phyloP scores from a whole-genome alignment of 1,139 yeast genomes.

The Yamadazyma triangularis region DNA sequence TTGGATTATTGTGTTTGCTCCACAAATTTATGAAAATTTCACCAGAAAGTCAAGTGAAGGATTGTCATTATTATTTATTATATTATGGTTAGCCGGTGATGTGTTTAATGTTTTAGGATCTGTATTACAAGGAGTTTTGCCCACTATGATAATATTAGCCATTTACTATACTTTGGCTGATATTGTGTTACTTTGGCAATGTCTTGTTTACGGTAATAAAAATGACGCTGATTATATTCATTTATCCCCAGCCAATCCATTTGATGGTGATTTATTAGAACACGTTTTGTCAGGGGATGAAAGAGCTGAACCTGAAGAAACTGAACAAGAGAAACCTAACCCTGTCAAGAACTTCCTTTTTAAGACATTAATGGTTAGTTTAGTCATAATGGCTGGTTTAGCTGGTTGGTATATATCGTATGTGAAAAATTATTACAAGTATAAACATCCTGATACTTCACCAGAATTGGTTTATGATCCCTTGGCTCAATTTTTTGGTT shows the following conservation, averaged over 20 bases:
- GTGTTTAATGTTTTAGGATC: constrained; percentile 90
- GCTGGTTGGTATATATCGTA: constrained; percentile 82
- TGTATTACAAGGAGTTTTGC: constrained; percentile 78
- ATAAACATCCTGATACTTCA: constrained; percentile 22
- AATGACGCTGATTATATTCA: constrained; percentile 70
- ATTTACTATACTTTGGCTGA: constrained; percentile 91
- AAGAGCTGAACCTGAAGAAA: constrained; percentile 14
- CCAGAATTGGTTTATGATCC: constrained; percentile 56
- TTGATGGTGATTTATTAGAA: constrained; percentile 62
- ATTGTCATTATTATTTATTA: constrained; percentile 72
- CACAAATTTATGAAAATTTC: constrained; percentile 91
- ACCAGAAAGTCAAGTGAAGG: constrained; percentile 83
- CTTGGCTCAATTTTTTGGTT: constrained; percentile 84
- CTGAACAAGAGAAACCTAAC: constrained; percentile 1
- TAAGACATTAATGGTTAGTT: constrained; percentile 60
- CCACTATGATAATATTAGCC: constrained; percentile 89
- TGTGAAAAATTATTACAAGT: constrained; percentile 27
- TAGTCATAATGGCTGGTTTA: constrained; percentile 73
- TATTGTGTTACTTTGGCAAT: constrained; percentile 73
- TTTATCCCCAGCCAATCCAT: constrained; percentile 85
- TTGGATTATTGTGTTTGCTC: constrained; percentile 97
- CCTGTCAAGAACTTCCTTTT: constrained; percentile 14
- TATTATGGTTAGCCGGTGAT: constrained; percentile 87
- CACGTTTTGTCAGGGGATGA: constrained; percentile 46
- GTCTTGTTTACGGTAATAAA: constrained; percentile 57